Evolutionary conservation across 2,329 filamentous ascomycete species (phyloP).

Genomic region (Pseudocercospora fijiensis): DNA sequence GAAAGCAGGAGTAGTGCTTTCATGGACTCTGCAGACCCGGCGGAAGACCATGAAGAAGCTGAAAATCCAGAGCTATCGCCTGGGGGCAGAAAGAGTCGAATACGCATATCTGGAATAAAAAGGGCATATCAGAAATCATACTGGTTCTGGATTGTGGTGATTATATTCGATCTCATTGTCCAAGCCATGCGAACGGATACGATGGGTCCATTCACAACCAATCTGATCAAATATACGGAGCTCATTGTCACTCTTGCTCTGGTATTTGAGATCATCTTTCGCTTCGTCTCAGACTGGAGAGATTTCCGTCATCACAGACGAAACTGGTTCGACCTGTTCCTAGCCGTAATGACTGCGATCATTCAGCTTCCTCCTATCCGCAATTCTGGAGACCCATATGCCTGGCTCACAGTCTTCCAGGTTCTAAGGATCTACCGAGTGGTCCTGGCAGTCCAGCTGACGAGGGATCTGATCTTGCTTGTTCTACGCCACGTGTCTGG

Average conservation of each 20-base stretch:
- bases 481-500: slow-evolving; percentile 89
- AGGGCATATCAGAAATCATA: slow-evolving; percentile 70
- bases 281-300: slow-evolving; percentile 77
- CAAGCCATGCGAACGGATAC: slow-evolving; percentile 73
- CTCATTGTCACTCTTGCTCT: slow-evolving; percentile 74
- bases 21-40: slow-evolving; percentile 64
- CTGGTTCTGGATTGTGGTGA: slow-evolving; percentile 76
- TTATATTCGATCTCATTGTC: slow-evolving; percentile 74
- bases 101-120: slow-evolving; percentile 57
- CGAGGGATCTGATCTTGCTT: slow-evolving; percentile 76
- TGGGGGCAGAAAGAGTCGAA: background rate
- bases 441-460: slow-evolving; percentile 84
- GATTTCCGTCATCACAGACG: slow-evolving; percentile 70
- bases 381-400: slow-evolving; percentile 68
- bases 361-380: slow-evolving; percentile 84
- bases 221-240: slow-evolving; percentile 71
- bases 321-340: slow-evolving; percentile 76
- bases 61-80: background rate
- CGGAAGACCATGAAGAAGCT: slow-evolving; percentile 28
- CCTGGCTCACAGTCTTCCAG: slow-evolving; percentile 90
- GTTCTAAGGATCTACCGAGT: slow-evolving; percentile 89
- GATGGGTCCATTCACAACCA: slow-evolving; percentile 63
- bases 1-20: slow-evolving; percentile 95
- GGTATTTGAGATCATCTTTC: slow-evolving; percentile 76
- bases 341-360: slow-evolving; percentile 78